Evolutionary conservation across 2,329 filamentous ascomycete genomes (phyloP), one percentile per base, ranked within the genome.

Genomic region (Aspergillus novoparasiticus): DNA sequence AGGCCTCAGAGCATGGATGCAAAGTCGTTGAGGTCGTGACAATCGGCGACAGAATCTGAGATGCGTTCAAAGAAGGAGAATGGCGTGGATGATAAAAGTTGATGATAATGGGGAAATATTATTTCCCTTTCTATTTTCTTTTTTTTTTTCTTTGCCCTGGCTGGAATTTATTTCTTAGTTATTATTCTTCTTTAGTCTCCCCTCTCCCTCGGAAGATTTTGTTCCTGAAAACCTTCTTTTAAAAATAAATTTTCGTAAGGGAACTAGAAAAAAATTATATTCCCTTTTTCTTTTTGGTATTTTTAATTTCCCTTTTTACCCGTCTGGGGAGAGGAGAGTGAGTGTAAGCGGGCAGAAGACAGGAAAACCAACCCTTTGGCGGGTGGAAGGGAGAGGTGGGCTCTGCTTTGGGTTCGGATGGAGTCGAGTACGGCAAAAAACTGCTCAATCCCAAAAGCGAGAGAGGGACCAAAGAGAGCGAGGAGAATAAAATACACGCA

Each of bases 1-100:
- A 61, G 64, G 66, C 55, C 66, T 71, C 68, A 69, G 57, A 69
- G 67, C 68, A 70, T 69, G 65, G 60, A 66, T 69, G 62, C 54
- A 64, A 53, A 34, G 48, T 62, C 63, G 68, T 66, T 62, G 58
- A 62, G 63, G 68, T 69, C 60, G 68, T 66, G 61, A 64, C 61
- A 63, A 61, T 51, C 28, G 48, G 48, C 19, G 19, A n/a, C 28
- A 51, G 48, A 21, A 34, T 51, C 28, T 51, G 48, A 12, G 28
- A 51, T 51, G 48, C 28, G 48, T 51, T 51, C 28, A 55, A 58
- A 45, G 41, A 61, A 64, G 41, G 48, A 61, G 50, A 61, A 57
- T 59, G 46, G 54, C 41, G 51, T 56, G 50, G 63, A 63, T 56
- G 61, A 60, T 59, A 62, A 59, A 57, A 58, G 59, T 43, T 36